Evolutionary conservation across 1,139 yeast genomes (phyloP), one percentile per base, ranked within the genome.

Genomic region (Lizanozyma gosingica): DNA sequence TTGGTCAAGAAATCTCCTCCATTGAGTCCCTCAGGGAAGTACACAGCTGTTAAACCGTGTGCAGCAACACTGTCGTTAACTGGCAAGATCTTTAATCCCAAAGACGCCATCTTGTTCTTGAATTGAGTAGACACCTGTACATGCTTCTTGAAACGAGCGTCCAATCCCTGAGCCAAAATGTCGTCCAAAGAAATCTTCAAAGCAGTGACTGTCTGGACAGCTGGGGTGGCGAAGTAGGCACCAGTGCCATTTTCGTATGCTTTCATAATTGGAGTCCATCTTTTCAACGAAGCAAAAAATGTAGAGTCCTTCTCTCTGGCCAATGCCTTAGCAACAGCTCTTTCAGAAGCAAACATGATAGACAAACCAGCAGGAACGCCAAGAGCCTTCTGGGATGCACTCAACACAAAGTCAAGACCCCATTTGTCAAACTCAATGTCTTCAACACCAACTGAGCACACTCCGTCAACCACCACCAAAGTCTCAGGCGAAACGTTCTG

Each of bases 351-450:
- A 60, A 76, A 77, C 33, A 85, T 79, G 52, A 90, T 76, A 17
- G 92, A 78, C 52, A 90, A 75, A 22, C 98, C 98, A 14, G 97
- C 82, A 40, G 97, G 97, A 32, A 83, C 94, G 42, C 96, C 97
- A 54, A 90, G 71, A 34, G 96, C 97, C 71, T 90, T 92, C 63
- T 90, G 97, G 17, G 97, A 87, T 2, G 95, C 97, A 39, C 95
- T 83, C 50, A 90, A 71, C 36, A 80, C 94, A 52, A 74, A 86
- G 63, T 90, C 98, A 43, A 90, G 62, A 8, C 88, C 90, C 97
- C 97, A 92, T 32, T 74, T 73, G 59, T 87, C 94, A 59, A 92
- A 90, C 55, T 83, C 80, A 49, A 92, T 67, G 51, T 79, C 73
- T 63, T 90, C 98, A 44, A 86, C 94, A 29, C 84, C 97, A 47